A percentile compares a stretch with the other conserved stretches of the same genome.
Evolutionary conservation across 78 protist species (phyloP).

Genomic region (Dictyostelium citrinum): DNA sequence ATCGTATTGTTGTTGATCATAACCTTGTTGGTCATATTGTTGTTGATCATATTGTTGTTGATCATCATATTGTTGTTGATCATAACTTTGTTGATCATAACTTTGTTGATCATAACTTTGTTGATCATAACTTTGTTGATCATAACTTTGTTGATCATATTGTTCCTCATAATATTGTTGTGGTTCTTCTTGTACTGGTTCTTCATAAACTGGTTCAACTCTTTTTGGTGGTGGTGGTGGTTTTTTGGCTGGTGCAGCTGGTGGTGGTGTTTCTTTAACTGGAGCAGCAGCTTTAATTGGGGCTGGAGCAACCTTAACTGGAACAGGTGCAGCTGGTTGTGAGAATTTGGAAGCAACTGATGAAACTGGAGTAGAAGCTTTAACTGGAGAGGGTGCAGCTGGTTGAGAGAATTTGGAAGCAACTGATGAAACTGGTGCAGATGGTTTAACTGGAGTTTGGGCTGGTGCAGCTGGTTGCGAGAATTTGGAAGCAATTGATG

Average conservation of each 20-base stretch:
- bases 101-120: conserved; percentile 36
- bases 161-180: background rate
- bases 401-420: conserved; percentile 19
- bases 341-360: conserved; percentile 28
- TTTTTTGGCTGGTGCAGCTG: conserved; percentile 29
- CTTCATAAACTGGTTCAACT: conserved; percentile 51
- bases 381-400: conserved; percentile 51
- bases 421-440: conserved; percentile 2
- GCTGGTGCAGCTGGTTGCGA: conserved; percentile 34
- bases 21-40: conserved; percentile 10
- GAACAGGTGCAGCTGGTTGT: conserved; percentile 27
- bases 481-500: conserved; percentile 5
- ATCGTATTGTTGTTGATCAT: conserved; percentile 17
- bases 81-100: conserved; percentile 35
- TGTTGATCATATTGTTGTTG: background rate
- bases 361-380: conserved; percentile 7
- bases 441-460: conserved; percentile 36
- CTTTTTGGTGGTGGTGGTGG: conserved; percentile 61
- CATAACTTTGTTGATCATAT: conserved; percentile 5
- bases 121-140: background rate
- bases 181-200: conserved; percentile 18
- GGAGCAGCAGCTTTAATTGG: conserved; percentile 9
- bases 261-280: conserved; percentile 18
- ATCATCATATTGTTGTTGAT: conserved; percentile 10
- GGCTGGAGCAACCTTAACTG: background rate